Conservation (phyloP, 2,329 filamentous ascomycete genomes). For the Xylariaceae sp. region DNA sequence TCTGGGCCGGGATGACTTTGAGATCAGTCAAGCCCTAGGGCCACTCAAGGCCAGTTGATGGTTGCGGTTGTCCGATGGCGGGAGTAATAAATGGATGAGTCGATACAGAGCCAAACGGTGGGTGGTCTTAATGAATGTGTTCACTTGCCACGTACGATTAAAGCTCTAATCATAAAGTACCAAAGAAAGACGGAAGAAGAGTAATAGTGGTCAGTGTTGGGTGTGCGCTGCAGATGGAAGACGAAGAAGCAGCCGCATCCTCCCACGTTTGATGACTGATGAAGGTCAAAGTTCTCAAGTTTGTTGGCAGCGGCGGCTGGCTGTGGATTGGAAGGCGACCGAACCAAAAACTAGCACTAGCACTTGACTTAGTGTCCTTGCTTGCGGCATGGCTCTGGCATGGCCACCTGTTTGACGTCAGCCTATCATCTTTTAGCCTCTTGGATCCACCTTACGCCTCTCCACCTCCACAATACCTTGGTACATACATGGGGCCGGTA, state of each 20-base stretch:
- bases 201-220: background rate
- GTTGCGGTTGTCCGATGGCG: conserved; percentile 18
- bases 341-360: too few species aligned
- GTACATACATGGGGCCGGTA: background rate
- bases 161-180: too few species aligned
- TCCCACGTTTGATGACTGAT: background rate
- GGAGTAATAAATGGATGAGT: background rate
- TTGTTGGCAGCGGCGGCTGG: background rate
- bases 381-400: too few species aligned
- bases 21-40: conserved; percentile 15
- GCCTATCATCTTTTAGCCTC: background rate
- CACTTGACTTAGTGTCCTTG: too few species aligned
- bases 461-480: background rate
- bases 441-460: background rate
- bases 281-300: background rate
- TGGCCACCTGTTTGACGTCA: background rate
- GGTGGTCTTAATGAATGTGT: too few species aligned
- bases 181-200: background rate
- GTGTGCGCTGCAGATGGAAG: background rate
- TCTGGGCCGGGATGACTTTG: background rate
- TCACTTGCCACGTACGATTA: too few species aligned
- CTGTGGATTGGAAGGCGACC: conserved; percentile 17
- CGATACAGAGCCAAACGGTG: conserved; percentile 1
- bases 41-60: conserved; percentile 20
- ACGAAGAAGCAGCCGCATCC: conserved; percentile 7